Percentiles rank a stretch among this genome's conserved stretches.
These are phyloP conservation scores for Ottelia alismoides DNA, from an alignment of 106 monocot species.

Conservation along the genomic window DNA sequence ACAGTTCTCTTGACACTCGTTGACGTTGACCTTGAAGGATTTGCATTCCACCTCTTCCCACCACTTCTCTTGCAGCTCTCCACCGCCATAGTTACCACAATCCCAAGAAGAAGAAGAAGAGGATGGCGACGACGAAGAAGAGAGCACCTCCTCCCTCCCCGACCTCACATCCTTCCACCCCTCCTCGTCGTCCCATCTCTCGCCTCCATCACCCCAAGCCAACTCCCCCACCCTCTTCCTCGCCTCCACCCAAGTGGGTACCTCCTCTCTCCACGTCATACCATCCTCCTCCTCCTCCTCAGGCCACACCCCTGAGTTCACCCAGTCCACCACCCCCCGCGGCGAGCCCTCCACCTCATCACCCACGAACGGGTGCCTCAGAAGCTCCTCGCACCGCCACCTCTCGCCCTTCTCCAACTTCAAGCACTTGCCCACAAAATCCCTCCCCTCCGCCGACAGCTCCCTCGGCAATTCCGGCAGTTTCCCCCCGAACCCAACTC, in stretches of 20 bases:
- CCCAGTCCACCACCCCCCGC: too few species aligned
- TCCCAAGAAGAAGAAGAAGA: too few species aligned
- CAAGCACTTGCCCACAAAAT: conserved; percentile 37
- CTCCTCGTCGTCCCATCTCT: too few species aligned
- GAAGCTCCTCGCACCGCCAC: conserved; percentile 36
- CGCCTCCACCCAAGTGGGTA: background rate
- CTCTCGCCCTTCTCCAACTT: conserved; percentile 19
- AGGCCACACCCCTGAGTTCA: conserved; percentile 44
- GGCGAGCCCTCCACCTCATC: conserved; percentile 31
- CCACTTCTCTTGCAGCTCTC: too few species aligned
- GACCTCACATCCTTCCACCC: too few species aligned
- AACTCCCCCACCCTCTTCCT: conserved; percentile 8
- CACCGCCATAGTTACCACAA: too few species aligned
- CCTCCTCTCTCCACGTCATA: background rate
- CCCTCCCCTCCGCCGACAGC: conserved; percentile 28
- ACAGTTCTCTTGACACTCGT: too few species aligned
- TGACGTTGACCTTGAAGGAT: too few species aligned
- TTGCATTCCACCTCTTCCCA: too few species aligned
- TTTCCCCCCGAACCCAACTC: conserved; percentile 30
- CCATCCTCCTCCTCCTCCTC: conserved; percentile 13
- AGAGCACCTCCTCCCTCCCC: too few species aligned
- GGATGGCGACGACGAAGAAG: too few species aligned
- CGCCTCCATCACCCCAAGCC: background rate
- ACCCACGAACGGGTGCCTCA: conserved; percentile 40
- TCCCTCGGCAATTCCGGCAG: conserved; percentile 15